Percentiles rank a stretch among this genome's conserved stretches.
These are phyloP conservation scores for Kalaharituber pfeilii DNA, from an alignment of 2,329 filamentous ascomycete genomes.

Conservation along the genomic window DNA sequence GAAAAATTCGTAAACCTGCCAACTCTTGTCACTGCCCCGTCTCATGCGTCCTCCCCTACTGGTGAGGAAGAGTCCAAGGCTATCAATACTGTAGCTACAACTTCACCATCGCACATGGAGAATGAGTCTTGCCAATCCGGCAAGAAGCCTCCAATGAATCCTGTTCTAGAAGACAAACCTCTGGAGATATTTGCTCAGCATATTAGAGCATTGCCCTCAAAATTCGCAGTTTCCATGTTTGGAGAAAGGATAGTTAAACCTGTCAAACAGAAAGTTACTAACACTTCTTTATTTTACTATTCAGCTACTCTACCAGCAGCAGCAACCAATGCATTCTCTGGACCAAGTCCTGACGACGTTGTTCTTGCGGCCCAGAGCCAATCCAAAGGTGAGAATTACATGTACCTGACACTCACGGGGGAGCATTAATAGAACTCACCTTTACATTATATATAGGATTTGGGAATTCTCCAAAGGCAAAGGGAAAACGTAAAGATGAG, in stretches of 20 bases:
- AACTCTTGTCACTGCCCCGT: too few species aligned
- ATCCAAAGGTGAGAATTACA: constrained; percentile 26
- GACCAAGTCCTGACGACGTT: constrained; percentile 81
- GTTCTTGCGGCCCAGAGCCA: constrained; percentile 61
- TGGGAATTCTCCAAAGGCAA: constrained; percentile 20
- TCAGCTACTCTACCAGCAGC: constrained; percentile 26
- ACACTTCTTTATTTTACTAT: constrained; percentile 23
- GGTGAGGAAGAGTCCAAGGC: too few species aligned
- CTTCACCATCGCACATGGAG: too few species aligned
- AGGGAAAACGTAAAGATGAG: background rate
- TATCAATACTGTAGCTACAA: too few species aligned
- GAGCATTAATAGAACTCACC: background rate
- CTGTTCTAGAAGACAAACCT: too few species aligned
- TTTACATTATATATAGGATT: constrained; percentile 16
- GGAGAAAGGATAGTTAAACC: constrained; percentile 23
- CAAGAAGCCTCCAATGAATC: too few species aligned
- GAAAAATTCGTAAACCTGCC: too few species aligned
- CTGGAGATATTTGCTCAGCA: constrained; percentile 2
- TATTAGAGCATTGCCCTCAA: constrained; percentile 24
- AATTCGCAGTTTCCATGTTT: constrained; percentile 31
- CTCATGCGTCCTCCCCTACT: too few species aligned
- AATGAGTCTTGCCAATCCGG: too few species aligned
- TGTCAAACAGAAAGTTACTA: constrained; percentile 9
- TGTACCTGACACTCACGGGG: too few species aligned
- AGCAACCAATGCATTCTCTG: constrained; percentile 48